Percentiles rank a stretch among this genome's conserved stretches.
These are phyloP conservation scores for Colletotrichum godetiae DNA, from an alignment of 2,329 filamentous ascomycete species.

Conservation along the genomic window DNA sequence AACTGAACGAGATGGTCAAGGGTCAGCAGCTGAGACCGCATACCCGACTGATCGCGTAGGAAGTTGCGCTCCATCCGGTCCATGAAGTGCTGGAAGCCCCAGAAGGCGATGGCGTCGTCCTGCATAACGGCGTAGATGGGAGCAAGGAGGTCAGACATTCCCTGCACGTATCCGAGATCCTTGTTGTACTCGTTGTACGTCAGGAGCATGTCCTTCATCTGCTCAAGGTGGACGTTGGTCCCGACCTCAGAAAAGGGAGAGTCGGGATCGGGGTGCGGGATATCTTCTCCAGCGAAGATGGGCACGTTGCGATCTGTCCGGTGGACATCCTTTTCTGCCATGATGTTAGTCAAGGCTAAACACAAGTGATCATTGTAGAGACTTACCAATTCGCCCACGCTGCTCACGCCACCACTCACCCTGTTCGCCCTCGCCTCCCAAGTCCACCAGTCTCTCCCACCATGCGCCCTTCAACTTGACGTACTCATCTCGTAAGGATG, in stretches of 20 bases:
- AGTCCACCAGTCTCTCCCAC: slow-evolving; percentile 94
- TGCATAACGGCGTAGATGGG: slow-evolving; percentile 98
- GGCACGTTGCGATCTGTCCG: slow-evolving; percentile 93
- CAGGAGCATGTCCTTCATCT: slow-evolving; percentile 98
- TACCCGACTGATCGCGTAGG: slow-evolving; percentile 92
- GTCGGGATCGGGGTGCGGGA: slow-evolving; percentile 93
- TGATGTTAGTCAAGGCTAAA: slow-evolving; percentile 43
- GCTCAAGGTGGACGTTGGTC: slow-evolving; percentile 97
- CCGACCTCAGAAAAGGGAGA: slow-evolving; percentile 93
- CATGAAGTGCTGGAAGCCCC: slow-evolving; percentile 97
- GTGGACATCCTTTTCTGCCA: slow-evolving; percentile 94
- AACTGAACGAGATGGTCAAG: slow-evolving; percentile 96
- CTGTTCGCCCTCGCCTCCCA: slow-evolving; percentile 81
- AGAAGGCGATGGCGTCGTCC: slow-evolving; percentile 96
- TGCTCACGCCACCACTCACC: slow-evolving; percentile 98
- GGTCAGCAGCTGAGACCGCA: slow-evolving; percentile 90
- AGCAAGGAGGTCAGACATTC: slow-evolving; percentile 96
- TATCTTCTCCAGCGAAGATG: slow-evolving; percentile 97
- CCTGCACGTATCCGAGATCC: slow-evolving; percentile 95
- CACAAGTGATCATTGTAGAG: not conserved
- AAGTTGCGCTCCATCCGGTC: slow-evolving; percentile 98
- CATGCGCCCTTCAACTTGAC: slow-evolving; percentile 92
- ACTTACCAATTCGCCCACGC: slow-evolving; percentile 88
- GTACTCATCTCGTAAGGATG: slow-evolving; percentile 91
- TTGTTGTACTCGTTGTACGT: slow-evolving; percentile 99